These are phyloP conservation scores for Taxillus chinensis DNA, from an alignment of 164 flowering plant genomes.

Conservation along the genomic window DNA sequence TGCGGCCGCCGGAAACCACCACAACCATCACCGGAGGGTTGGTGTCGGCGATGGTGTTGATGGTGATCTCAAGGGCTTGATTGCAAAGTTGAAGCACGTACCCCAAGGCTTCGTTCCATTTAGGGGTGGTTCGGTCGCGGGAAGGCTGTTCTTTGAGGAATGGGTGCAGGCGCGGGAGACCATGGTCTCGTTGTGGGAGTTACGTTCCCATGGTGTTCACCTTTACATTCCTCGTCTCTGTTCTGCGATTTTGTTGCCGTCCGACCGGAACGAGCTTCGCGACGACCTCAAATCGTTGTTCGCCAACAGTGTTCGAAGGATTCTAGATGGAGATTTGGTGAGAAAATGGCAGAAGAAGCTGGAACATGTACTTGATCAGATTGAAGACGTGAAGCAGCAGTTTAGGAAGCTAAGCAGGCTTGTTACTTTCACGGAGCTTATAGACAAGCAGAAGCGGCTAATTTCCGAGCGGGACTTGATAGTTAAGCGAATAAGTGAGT, in stretches of 20 bases:
- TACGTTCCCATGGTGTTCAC: conserved; percentile 32
- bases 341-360: conserved; percentile 26
- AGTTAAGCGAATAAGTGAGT: conserved; percentile 45
- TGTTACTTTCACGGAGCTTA: conserved; percentile 3
- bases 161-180: conserved; percentile 42
- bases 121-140: conserved; percentile 15
- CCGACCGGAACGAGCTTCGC: conserved; percentile 43
- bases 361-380: conserved; percentile 19
- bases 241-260: conserved; percentile 18
- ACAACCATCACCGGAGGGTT: no score
- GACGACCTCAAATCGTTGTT: conserved; percentile 35
- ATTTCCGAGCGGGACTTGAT: conserved; percentile 30
- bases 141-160: conserved; percentile 26
- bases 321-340: conserved; percentile 30
- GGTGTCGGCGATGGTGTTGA: no score
- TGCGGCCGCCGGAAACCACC: not conserved
- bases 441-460: conserved; percentile 23
- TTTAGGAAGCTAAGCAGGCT: conserved; percentile 5
- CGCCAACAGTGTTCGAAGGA: conserved; percentile 9
- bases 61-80: conserved; percentile 12
- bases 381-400: conserved; percentile 6
- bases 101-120: conserved; percentile 10
- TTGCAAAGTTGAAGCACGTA: conserved; percentile 11
- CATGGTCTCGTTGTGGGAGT: conserved; percentile 43
- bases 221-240: conserved; percentile 22